Evolutionary conservation across 2,329 filamentous ascomycete genomes (phyloP).

Genomic region (Paraconiothyrium brasiliense): DNA sequence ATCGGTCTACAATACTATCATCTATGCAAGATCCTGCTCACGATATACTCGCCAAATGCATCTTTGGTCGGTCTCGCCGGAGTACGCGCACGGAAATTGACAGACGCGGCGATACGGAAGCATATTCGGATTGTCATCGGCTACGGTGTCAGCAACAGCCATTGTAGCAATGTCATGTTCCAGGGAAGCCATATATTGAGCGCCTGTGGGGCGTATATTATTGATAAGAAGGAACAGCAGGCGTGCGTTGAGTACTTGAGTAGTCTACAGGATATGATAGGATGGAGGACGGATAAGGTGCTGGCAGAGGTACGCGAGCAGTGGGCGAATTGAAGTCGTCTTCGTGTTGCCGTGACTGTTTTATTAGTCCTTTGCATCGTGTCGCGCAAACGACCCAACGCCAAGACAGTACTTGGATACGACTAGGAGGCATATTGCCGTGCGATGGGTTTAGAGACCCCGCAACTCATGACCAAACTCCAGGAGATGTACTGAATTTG

Average conservation of each 20-base stretch:
- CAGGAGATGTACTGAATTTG: too few relatives aligned
- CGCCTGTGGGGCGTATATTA: constrained; percentile 40
- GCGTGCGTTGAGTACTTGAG: constrained; percentile 40
- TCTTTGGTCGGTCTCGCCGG: constrained; percentile 39
- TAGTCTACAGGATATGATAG: constrained; percentile 33
- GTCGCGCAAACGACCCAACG: too few relatives aligned
- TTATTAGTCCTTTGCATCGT: too few relatives aligned
- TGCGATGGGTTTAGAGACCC: too few relatives aligned
- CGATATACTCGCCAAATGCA: constrained; percentile 40
- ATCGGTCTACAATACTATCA: constrained; percentile 44
- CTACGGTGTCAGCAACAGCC: constrained; percentile 38
- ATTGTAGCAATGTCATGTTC: constrained; percentile 43
- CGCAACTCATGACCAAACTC: too few relatives aligned
- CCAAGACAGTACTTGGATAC: too few relatives aligned
- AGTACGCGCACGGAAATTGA: constrained; percentile 35
- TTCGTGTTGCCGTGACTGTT: constrained; percentile 23
- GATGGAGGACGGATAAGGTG: constrained; percentile 41
- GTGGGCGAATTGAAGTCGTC: constrained; percentile 20
- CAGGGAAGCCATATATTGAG: constrained; percentile 42
- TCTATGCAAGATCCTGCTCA: constrained; percentile 42
- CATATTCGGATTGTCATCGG: constrained; percentile 42
- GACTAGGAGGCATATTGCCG: too few relatives aligned
- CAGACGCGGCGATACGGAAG: constrained; percentile 37
- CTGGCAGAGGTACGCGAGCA: constrained; percentile 36
- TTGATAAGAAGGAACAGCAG: constrained; percentile 35